Base-by-base conservation (phyloP, 2,329 filamentous ascomycete species). In the Coccinonectria pachysandricola region DNA sequence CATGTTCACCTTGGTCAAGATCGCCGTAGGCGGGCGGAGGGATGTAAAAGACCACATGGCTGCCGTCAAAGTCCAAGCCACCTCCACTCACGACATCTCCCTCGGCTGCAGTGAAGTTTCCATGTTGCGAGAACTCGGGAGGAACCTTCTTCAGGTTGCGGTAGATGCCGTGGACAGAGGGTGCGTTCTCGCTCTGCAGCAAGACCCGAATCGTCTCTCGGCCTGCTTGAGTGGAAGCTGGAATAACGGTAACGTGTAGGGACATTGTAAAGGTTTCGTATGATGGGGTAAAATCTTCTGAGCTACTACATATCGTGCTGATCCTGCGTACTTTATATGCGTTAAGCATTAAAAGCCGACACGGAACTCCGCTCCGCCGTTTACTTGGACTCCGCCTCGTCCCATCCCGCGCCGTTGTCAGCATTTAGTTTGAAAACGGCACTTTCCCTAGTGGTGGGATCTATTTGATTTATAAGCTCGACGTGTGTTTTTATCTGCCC, bases 211-310 rank as follows among this genome's bases (percentile, higher is more conserved):
- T 50, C 1, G 49, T 45, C 8, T 44, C 45, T 15, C 34, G 36
- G 9, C 52, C 53, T n/a, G 44, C 49, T 21, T 45, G 39, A 10
- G 49, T 47, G 4, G 53, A 55, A 8, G 52, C 53, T 6, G 53
- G 53, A 2, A 55, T 19, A 13, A 56, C 28, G 5, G 48, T 48
- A 28, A 55, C 40, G n/a, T 46, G 42, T n/a, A 15, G 16, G 24
- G 39, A 7, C 50, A 53, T 53, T n/a, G 17, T 42, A 34, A 19
- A 3, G 15, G 12, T 19, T 19, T 19, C 10, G 17, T 19, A 10
- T 10, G 17, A 19, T 7, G 17, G 17, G n/a, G n/a, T n/a, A n/a
- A n/a, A n/a, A n/a, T n/a, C n/a, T n/a, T n/a, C n/a, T n/a, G n/a
- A n/a, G n/a, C n/a, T n/a, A n/a, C n/a, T n/a, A n/a, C n/a, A n/a